phyloP scores from a whole-genome alignment of 2,329 filamentous ascomycete species.

The Celoporthe dispersa region DNA sequence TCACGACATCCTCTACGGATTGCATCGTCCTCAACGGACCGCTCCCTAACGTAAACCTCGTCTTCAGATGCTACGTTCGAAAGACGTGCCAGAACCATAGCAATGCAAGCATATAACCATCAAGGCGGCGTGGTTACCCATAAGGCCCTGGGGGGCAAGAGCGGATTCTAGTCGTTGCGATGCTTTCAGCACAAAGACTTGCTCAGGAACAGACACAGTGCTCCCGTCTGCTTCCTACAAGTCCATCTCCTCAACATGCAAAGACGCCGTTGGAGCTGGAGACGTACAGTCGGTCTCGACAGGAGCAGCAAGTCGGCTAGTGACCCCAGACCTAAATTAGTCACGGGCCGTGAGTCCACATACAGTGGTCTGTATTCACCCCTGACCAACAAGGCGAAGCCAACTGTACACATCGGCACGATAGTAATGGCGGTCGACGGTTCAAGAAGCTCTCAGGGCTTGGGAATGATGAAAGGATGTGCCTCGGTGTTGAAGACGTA shows the following conservation, averaged over 20 bases:
- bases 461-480: conserved; percentile 48
- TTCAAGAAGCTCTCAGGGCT: conserved; percentile 5
- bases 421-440: too few relatives aligned
- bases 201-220: background rate
- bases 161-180: background rate
- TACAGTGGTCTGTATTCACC: background rate
- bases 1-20: background rate
- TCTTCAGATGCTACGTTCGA: background rate
- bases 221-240: too few relatives aligned
- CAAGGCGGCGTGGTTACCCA: background rate
- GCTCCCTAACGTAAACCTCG: background rate
- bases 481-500: conserved; percentile 68
- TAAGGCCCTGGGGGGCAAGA: background rate
- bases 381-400: background rate
- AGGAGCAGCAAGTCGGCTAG: background rate
- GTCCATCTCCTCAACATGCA: too few relatives aligned
- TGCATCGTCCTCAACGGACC: background rate
- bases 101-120: too few relatives aligned
- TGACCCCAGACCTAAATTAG: background rate
- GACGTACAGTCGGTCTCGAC: too few relatives aligned
- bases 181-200: background rate
- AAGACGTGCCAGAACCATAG: background rate
- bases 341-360: too few relatives aligned
- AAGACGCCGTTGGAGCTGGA: too few relatives aligned
- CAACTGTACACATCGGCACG: background rate